Base-by-base conservation (phyloP, 192 early-diverging fungal species). In the Entrophospora sp. region DNA sequence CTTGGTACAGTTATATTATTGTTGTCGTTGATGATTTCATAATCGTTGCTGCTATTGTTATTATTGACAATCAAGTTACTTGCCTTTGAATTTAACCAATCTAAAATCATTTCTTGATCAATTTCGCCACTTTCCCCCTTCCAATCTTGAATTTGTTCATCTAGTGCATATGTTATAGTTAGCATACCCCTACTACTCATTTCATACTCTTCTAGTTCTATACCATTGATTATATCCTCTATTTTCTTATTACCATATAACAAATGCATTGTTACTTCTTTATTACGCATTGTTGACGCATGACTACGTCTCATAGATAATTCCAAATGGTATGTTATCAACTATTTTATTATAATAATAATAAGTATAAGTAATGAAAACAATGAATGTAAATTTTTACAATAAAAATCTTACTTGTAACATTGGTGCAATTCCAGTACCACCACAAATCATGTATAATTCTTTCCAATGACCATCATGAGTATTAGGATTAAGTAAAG, bases 381-480 rank as follows among this genome's bases (percentile, higher is more conserved):
- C 13, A 43, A 6, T 1, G 3, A 16, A n/a, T 3, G 25, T 0
- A 38, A 25, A n/a, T 24, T 6, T 30, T n/a, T n/a, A n/a, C n/a
- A n/a, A 6, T 22, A 32, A 32, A 9, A 8, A 31, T 30, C 42
- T 60, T 38, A 60, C 45, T 30, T 68, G 66, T 27, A 68, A 32
- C 43, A 59, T 59, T 5, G 66, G 66, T 14, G 66, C 46, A 31
- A 68, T 14, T 5, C 66, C 66, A 18, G 66, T 68, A 16, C 66
- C 66, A 27, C 66, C 66, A 30, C 42, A 46, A 45, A 68, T 14
- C 66, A 68, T 68, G 32, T 60, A 56, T 12, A 68, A 59, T 35
- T 27, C 18, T 36, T 68, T 45, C 66, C 66, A 68, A 22, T 57
- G 46, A 16, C 42, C 56, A 44, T 68, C 66, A 18, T 46, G 12